Percentiles rank a stretch among this genome's conserved stretches.
Evolutionary conservation across 768 basidiomycete genomes (phyloP).

Genomic region (Pleurotus citrinopileatus): DNA sequence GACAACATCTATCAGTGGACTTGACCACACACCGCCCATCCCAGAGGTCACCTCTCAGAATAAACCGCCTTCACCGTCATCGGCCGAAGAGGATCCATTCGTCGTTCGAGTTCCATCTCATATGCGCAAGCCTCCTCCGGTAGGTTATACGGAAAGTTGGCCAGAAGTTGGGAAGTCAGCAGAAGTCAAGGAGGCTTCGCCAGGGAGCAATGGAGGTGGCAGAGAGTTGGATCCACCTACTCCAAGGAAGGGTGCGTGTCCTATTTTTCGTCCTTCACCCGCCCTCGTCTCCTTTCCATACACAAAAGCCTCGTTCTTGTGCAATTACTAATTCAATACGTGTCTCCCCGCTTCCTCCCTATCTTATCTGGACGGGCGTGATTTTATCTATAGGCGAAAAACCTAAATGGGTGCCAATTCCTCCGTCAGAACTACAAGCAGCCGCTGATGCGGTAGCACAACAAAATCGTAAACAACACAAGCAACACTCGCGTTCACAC

Average conservation of each 20-base stretch:
- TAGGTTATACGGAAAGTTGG: constrained; percentile 38
- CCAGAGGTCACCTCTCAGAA: background rate
- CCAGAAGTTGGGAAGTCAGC: constrained; percentile 40
- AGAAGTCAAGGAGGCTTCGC: constrained; percentile 12
- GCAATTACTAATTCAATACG: background rate
- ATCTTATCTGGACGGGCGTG: background rate
- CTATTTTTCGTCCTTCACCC: constrained; percentile 3
- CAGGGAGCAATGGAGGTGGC: constrained; percentile 14
- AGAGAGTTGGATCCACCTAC: constrained; percentile 3
- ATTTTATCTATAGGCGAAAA: constrained; percentile 40
- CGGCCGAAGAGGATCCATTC: constrained; percentile 12
- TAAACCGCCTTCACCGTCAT: background rate
- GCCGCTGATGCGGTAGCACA: constrained; percentile 38
- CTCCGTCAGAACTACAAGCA: constrained; percentile 52
- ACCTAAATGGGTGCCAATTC: constrained; percentile 61
- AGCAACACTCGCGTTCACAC: constrained; percentile 14
- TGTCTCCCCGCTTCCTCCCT: constrained; percentile 3
- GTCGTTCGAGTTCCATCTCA: background rate
- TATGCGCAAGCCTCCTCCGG: constrained; percentile 19
- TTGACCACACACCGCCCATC: background rate
- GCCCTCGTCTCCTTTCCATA: background rate
- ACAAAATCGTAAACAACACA: constrained; percentile 10
- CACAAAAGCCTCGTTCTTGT: background rate
- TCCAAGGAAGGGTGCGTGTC: constrained; percentile 25
- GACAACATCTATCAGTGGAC: background rate